Evolutionary conservation across 1,284 basidiomycete species (phyloP).

Genomic region (Naganishia sp.): DNA sequence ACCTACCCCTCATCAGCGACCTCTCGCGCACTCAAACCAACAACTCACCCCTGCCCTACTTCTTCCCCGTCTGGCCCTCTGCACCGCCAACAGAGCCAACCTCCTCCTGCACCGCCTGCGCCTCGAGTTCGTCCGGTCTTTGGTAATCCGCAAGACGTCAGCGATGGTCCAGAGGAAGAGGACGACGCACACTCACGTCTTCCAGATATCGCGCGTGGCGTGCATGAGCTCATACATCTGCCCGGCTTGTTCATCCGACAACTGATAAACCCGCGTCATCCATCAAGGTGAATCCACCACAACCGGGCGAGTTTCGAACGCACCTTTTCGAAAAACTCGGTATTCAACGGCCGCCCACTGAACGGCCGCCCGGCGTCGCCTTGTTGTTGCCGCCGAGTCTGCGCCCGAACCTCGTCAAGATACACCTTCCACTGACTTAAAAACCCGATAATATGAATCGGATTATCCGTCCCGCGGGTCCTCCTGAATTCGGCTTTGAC

Average conservation of each 20-base stretch:
- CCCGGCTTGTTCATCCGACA: slow-evolving; percentile 82
- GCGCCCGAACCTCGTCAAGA: slow-evolving; percentile 64
- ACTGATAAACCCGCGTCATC: slow-evolving; percentile 55
- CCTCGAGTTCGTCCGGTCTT: slow-evolving; percentile 32
- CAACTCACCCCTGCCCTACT: not conserved
- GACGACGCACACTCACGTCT: slow-evolving; percentile 51
- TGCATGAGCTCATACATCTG: slow-evolving; percentile 92
- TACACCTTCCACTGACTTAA: slow-evolving; percentile 90
- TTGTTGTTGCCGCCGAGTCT: slow-evolving; percentile 54
- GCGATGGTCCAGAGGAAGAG: not conserved
- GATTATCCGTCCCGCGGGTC: slow-evolving; percentile 76
- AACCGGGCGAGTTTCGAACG: slow-evolving; percentile 33
- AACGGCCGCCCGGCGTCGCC: slow-evolving; percentile 55
- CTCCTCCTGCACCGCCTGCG: slow-evolving; percentile 28
- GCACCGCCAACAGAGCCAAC: slow-evolving; percentile 3
- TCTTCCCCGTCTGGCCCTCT: not conserved
- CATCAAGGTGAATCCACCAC: not conserved
- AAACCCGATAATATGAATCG: slow-evolving; percentile 86
- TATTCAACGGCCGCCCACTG: slow-evolving; percentile 70
- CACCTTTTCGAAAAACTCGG: slow-evolving; percentile 77
- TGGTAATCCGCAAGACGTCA: not conserved
- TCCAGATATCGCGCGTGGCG: slow-evolving; percentile 82
- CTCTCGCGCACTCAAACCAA: not conserved
- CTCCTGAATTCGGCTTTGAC: slow-evolving; percentile 88
- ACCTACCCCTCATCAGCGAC: not conserved